Conservation (phyloP, 352 stramenopile genomes). For the Phytophthora vignae region DNA sequence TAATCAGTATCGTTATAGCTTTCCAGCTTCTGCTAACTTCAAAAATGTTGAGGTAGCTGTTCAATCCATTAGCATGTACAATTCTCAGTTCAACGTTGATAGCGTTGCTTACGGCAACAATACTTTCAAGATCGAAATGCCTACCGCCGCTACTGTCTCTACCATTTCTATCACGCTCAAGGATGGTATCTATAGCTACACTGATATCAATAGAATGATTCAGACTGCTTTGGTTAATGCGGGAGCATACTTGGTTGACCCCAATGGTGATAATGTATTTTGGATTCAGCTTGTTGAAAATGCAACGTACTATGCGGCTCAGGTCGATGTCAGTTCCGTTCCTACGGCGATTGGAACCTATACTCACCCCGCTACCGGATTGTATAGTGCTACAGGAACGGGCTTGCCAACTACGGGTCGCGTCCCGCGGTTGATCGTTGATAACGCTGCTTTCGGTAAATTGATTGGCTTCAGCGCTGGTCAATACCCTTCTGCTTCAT, state of each 20-base stretch:
- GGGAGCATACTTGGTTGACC: too few species aligned
- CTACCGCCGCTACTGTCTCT: not conserved
- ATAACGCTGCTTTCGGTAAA: slow-evolving; percentile 10
- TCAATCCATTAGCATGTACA: slow-evolving; percentile 10
- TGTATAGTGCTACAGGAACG: too few species aligned
- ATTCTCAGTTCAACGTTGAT: not conserved
- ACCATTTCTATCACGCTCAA: not conserved
- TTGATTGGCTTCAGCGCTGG: too few species aligned
- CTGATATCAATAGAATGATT: too few species aligned
- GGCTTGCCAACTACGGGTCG: slow-evolving; percentile 16
- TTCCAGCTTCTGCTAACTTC: not conserved
- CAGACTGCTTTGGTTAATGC: too few species aligned
- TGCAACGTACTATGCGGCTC: too few species aligned
- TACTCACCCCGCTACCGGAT: too few species aligned
- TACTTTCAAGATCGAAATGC: not conserved
- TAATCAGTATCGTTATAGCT: not conserved
- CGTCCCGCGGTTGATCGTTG: slow-evolving; percentile 4
- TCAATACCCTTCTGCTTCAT: too few species aligned
- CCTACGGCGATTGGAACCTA: too few species aligned
- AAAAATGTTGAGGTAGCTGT: not conserved
- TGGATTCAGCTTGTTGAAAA: too few species aligned
- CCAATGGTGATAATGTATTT: too few species aligned
- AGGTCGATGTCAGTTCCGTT: too few species aligned
- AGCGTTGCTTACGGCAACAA: not conserved
- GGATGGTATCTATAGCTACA: slow-evolving; percentile 9